Conservation (phyloP, 768 basidiomycete species). For the Astraeus odoratus region DNA sequence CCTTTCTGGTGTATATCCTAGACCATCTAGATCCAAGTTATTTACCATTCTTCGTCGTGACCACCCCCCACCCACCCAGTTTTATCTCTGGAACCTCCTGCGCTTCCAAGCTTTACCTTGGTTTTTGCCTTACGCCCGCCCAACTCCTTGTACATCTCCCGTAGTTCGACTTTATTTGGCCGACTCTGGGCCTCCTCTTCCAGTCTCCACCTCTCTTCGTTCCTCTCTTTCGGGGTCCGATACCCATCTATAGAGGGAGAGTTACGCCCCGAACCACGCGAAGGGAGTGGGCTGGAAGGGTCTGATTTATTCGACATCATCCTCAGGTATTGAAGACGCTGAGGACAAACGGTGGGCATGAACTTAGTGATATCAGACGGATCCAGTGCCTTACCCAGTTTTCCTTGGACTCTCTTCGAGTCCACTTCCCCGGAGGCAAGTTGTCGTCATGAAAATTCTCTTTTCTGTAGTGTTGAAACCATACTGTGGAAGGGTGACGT, state of each 20-base stretch:
- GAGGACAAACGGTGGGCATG: constrained; percentile 1
- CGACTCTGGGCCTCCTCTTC: constrained; percentile 40
- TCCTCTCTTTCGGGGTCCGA: constrained; percentile 72
- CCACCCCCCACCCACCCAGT: constrained; percentile 60
- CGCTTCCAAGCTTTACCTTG: constrained; percentile 69
- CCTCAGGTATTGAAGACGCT: constrained; percentile 49
- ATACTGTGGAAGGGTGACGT: constrained; percentile 47
- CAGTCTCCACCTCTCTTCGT: constrained; percentile 67
- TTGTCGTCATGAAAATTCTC: constrained; percentile 81
- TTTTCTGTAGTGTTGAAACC: constrained; percentile 89
- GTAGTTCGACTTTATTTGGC: constrained; percentile 80
- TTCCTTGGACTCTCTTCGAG: constrained; percentile 89
- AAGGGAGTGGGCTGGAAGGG: constrained; percentile 31
- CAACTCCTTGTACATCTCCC: constrained; percentile 86
- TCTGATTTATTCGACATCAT: constrained; percentile 33
- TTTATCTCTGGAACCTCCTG: constrained; percentile 60
- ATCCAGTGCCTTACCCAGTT: constrained; percentile 58
- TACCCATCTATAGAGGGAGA: constrained; percentile 53
- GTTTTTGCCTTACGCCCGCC: constrained; percentile 73
- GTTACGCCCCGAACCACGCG: constrained; percentile 40
- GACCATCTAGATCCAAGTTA: neutral
- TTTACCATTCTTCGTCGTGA: constrained; percentile 22
- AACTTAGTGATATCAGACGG: constrained; percentile 12
- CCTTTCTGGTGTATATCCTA: neutral
- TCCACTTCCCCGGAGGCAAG: constrained; percentile 82